These are phyloP conservation scores for Puya raimondii DNA, from an alignment of 176 grass and related monocot genomes.

Conservation along the genomic window DNA sequence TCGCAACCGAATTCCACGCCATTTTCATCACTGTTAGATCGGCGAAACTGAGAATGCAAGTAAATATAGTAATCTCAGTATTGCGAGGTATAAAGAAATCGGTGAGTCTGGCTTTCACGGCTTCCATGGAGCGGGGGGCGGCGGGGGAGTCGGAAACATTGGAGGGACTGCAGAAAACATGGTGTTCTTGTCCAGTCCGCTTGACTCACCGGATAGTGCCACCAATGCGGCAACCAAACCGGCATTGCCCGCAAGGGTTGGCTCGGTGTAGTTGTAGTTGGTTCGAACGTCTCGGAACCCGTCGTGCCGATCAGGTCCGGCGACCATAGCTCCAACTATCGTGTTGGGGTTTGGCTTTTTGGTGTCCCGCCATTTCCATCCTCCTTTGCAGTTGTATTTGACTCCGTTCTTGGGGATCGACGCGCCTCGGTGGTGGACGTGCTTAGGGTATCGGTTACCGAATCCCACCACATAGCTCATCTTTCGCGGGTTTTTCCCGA, in stretches of 20 bases:
- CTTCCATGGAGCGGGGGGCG: constrained; percentile 82
- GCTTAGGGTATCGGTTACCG: constrained; percentile 59
- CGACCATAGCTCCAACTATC: constrained; percentile 73
- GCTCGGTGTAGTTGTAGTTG: constrained; percentile 84
- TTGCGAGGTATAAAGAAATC: constrained; percentile 10
- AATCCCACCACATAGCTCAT: constrained; percentile 89
- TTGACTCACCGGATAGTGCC: constrained; percentile 54
- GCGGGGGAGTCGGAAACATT: constrained; percentile 77
- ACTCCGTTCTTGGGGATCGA: constrained; percentile 80
- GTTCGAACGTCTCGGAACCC: constrained; percentile 62
- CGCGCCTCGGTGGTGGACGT: constrained; percentile 82
- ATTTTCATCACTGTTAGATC: constrained; percentile 30
- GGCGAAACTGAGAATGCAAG: constrained; percentile 7
- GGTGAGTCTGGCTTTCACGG: constrained; percentile 28
- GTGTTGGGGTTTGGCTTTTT: constrained; percentile 77
- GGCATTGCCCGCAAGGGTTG: constrained; percentile 79
- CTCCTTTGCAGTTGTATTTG: constrained; percentile 71
- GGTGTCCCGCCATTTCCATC: constrained; percentile 81
- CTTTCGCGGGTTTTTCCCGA: constrained; percentile 91
- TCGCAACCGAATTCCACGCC: not conserved
- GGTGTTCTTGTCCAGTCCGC: constrained; percentile 73
- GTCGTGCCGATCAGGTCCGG: constrained; percentile 69
- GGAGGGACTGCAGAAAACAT: constrained; percentile 91
- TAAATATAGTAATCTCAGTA: constrained; percentile 15
- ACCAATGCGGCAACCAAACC: constrained; percentile 79